These are phyloP conservation scores for Babesia caballi DNA, from an alignment of 169 alveolate species.

Conservation along the genomic window DNA sequence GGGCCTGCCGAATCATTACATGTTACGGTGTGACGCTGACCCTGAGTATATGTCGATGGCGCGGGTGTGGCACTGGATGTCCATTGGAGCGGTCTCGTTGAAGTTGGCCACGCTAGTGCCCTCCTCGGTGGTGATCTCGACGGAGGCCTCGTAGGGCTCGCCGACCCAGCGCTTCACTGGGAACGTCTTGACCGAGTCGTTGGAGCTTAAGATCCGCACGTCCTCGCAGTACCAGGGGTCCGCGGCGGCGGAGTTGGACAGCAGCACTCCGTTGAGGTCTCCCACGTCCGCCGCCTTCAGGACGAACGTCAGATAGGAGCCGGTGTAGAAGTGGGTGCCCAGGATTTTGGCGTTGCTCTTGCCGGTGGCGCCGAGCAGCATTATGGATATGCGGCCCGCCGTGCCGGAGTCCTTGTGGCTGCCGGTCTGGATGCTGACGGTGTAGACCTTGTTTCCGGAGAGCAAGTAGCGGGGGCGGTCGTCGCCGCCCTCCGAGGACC, in stretches of 20 bases:
- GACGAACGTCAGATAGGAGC: constrained; percentile 68
- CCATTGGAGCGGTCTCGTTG: constrained; percentile 62
- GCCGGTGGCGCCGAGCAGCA: constrained; percentile 75
- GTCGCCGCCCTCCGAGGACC: constrained; percentile 65
- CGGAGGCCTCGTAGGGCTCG: constrained; percentile 73
- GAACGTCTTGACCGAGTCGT: constrained; percentile 68
- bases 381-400: constrained; percentile 72
- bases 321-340: constrained; percentile 72
- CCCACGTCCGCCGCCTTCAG: constrained; percentile 86
- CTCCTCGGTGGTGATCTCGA: constrained; percentile 65
- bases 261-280: constrained; percentile 72
- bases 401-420: constrained; percentile 80
- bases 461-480: constrained; percentile 53
- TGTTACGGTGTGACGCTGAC: constrained; percentile 37
- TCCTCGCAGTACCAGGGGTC: constrained; percentile 86
- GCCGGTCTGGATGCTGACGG: constrained; percentile 77
- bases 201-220: constrained; percentile 70
- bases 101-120: constrained; percentile 59
- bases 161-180: constrained; percentile 84
- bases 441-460: constrained; percentile 70
- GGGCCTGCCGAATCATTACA: constrained; percentile 42
- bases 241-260: constrained; percentile 73
- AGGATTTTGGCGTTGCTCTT: constrained; percentile 75
- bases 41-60: constrained; percentile 59
- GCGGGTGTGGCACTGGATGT: constrained; percentile 62